A percentile compares a stretch with the other conserved stretches of the same genome.
phyloP scores from a whole-genome alignment of 345 rosid species.

The Eucalyptus polyanthemos region DNA sequence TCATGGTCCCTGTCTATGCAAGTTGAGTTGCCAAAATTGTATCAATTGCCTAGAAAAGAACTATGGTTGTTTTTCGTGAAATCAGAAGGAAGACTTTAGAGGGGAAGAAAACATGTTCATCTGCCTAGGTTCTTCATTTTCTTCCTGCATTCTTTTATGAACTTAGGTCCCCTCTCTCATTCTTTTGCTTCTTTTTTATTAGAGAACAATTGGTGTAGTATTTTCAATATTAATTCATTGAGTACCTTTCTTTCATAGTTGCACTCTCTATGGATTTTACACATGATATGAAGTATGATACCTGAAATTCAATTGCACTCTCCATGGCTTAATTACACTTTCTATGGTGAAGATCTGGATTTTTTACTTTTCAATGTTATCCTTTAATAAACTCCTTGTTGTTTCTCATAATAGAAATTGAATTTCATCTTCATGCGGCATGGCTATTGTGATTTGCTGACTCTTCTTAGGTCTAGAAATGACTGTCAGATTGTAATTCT shows the following conservation, averaged over 20 bases:
- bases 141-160: neutral
- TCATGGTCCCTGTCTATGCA: neutral
- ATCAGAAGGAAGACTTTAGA: neutral
- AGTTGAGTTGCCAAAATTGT: neutral
- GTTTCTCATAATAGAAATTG: neutral
- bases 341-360: neutral
- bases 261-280: neutral
- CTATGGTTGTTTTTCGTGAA: neutral
- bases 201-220: neutral
- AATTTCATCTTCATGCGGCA: neutral
- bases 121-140: neutral
- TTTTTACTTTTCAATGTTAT: neutral
- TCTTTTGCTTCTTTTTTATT: neutral
- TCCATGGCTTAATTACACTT: neutral
- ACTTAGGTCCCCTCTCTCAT: neutral
- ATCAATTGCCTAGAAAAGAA: neutral
- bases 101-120: neutral
- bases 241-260: neutral
- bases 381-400: neutral
- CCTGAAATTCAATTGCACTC: neutral
- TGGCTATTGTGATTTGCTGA: neutral
- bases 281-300: neutral
- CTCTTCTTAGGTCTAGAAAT: neutral
- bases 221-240: neutral
- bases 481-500: neutral